Conservation (phyloP, 1,284 basidiomycete genomes). For the Caloboletus inedulis region DNA sequence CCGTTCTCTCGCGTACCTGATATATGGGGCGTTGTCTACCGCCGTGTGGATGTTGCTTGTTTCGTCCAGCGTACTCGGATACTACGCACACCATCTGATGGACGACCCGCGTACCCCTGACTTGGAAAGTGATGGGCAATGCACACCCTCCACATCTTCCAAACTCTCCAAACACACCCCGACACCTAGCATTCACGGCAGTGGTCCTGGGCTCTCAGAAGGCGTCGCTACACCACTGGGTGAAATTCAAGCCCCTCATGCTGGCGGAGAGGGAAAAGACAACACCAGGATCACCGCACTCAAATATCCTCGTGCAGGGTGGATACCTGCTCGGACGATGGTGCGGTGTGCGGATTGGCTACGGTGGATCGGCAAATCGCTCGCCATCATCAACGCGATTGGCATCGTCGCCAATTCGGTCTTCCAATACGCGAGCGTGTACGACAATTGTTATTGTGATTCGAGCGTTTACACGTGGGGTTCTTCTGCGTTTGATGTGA, state of each 20-base stretch:
- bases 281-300: background rate
- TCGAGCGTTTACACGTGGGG: conserved; percentile 16
- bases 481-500: conserved; percentile 9
- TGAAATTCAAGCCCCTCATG: background rate
- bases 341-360: conserved; percentile 12
- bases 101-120: conserved; percentile 2
- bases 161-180: no score
- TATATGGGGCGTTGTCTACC: conserved; percentile 38
- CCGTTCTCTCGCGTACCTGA: conserved; percentile 37
- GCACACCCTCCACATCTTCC: background rate
- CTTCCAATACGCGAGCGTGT: conserved; percentile 23
- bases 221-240: background rate
- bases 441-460: conserved; percentile 26
- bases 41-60: conserved; percentile 38
- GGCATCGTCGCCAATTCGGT: conserved; percentile 18
- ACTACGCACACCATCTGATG: conserved; percentile 25
- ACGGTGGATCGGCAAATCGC: conserved; percentile 24
- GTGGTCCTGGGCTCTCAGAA: background rate
- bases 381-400: conserved; percentile 26
- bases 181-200: no score
- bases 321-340: background rate
- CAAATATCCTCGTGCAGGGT: background rate
- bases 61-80: conserved; percentile 35
- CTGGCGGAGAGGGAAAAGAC: background rate
- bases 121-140: background rate